Evolutionary conservation across 345 rosid genomes (phyloP), one percentile per base, ranked within the genome.

Genomic region (Tarenaya hassleriana): DNA sequence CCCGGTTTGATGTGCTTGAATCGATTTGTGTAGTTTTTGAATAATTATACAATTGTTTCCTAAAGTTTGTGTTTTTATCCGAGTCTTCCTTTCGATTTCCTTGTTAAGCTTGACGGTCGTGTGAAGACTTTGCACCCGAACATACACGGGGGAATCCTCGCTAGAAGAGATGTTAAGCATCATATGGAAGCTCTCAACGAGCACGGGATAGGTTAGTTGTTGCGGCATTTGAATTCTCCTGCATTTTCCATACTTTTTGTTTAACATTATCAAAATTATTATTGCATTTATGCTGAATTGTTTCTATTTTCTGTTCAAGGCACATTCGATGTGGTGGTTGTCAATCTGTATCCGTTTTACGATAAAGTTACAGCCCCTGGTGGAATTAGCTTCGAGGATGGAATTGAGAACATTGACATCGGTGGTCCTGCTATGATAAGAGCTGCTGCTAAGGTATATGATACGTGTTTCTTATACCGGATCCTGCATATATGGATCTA

Each of bases 401-500:
- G 97, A 71, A 85, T 85, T 63, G 85, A 80, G 69, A 92, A 85
- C 76, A 83, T 81, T 20, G 97, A 92, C 66, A 88, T 92, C 52
- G 96, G 95, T 66, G 98, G 91, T 50, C 96, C 94, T 58, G 69
- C 95, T 60, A 88, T 92, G 98, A 92, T 81, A 29, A 77, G 95
- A 81, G 98, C 94, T 52, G 94, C 96, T 68, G 87, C 96, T 15
- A 92, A 92, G 91, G 98, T 88, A 31, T 44, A 42, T 8, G 41
- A 8, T 39, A 40, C 27, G 7, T 32, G 1, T 44, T n/a, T n/a
- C n/a, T n/a, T n/a, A n/a, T n/a, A n/a, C n/a, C n/a, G n/a, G n/a
- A n/a, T 21, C 16, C 3, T 17, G 42, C n/a, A 11, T 4, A 13
- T 10, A 35, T 10, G 3, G 29, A 31, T 38, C 35, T 4, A 38